Evolutionary conservation across 129 eudicot genomes (phyloP), one percentile per base, ranked within the genome.

Genomic region (Arctium lappa): DNA sequence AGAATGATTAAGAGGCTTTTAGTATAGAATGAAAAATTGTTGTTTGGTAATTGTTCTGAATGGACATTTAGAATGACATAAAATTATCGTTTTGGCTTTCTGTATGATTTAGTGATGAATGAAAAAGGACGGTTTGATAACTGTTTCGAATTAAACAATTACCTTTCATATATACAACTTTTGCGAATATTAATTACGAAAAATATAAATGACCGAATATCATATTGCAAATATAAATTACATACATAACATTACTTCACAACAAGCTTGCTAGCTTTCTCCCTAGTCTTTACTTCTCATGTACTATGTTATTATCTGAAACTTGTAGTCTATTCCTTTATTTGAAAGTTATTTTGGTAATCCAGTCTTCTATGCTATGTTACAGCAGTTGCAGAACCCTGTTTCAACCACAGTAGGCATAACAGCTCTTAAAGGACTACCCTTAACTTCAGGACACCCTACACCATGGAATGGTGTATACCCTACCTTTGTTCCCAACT

Each of bases 361-460:
- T 37, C 36, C 18, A 72, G 48, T 72, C 16, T 13, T 12, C 44
- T 46, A 36, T 83, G 50, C 18, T 80, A 39, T 77, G 77, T 69
- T 80, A 44, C 78, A 18, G 79, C 85, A 88, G 86, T 82, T 82
- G 85, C 88, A 88, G 80, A 77, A 86, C 84, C 78, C 86, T 88
- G 83, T 74, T 83, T 62, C 85, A 78, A 72, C 78, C 30, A 66
- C 81, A 27, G 77, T 74, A 66, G 80, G 75, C 46, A 69, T 38
- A 42, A 74, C 81, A 77, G 77, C 90, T 76, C 81, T 84, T 33
- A 79, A 79, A 33, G 92, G 89, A 62, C 78, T 78, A 50, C 83
- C 92, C 36, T 32, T 89, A 53, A 72, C 85, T 42, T 89, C 92
- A 34, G 85, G 82, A 50, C 88, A 82, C 12, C 60, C 88, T 72